Base-by-base conservation (phyloP, 2,329 filamentous ascomycete species). In the Xylogone sp. region DNA sequence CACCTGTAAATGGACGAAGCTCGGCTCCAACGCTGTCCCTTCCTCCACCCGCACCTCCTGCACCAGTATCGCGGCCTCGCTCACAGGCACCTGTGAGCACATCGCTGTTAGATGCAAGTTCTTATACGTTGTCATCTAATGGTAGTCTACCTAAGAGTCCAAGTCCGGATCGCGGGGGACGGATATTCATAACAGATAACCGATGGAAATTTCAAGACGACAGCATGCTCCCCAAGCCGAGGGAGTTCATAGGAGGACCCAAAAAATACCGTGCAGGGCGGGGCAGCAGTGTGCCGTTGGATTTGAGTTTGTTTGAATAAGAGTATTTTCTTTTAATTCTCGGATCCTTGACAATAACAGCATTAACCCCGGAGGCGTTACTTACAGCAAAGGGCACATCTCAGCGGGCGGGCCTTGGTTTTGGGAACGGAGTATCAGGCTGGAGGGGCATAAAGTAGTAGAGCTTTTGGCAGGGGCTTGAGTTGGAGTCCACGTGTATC, bases 221-320 rank as follows among this genome's bases (percentile, higher is more conserved):
- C 62, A 81, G 78, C 31, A 78, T 88, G 60, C 77, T 97, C 45
- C 93, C 94, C 0, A 93, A 91, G 61, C 93, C 93, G 20, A 79
- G 93, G 62, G 84, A 88, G 1, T 97, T 95, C 65, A 71, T 77
- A 1, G 87, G 87, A n/a, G 83, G 82, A 3, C 72, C 79, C 19
- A 91, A 87, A 67, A 84, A 83, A 66, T 99, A 97, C 70, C 79
- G 93, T 56, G 94, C 94, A 31, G 94, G 94, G 8, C 82, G 93
- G 65, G 93, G 91, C 27, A 97, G 91, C 72, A 97, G 89, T 74
- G 92, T 97, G 59, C 94, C 94, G 24, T 74, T 97, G 61, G 90
- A 97, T 74, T 70, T 99, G 65, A 82, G 76, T 58, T 75, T 78
- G 46, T 67, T 64, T 42, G 50, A 61, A 43, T 66, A 53, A 59